Evolutionary conservation across 139 green algal genomes (phyloP), one percentile per base, ranked within the genome.

Genomic region (Picochlorum sp.): DNA sequence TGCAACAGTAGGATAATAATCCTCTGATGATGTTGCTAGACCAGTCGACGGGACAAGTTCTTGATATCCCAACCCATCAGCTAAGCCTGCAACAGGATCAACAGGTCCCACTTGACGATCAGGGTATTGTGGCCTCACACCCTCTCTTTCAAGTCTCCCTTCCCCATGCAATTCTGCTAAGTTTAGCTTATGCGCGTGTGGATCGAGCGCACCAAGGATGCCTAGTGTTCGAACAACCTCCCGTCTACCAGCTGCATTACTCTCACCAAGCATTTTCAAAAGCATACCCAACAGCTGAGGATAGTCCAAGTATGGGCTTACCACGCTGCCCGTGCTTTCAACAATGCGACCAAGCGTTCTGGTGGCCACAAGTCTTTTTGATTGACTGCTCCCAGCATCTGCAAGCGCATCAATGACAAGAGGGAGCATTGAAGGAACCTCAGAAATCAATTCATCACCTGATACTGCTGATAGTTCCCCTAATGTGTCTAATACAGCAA

Each of bases 1-100:
- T 44, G 94, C 91, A 18, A 98, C 87, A 2, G 93, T 96, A 10
- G 94, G 89, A 78, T 97, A 99, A 78, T 95, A 99, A 45, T 99
- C 92, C 52, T 97, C 90, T 47, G 68, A 85, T 59, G 68, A 78
- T 31, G 88, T 87, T 7, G 85, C 77, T 11, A 86, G 62, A 0
- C 78, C 78, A 13, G 70, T 49, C 11, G 68, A 60, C 23, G 74
- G 71, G 24, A 86, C 69, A 49, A 86, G 67, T 58, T 86, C 79
- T 10, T 65, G 62, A 0, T 21, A 23, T 16, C 18, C 51, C 21
- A 23, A 24, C 4, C 52, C 30, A 18, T 15, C 50, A 55, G 21
- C 20, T 9, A 63, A 54, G 20, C 50, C 65, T 24, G 56, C 66
- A 60, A 67, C 47, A 2, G 38, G 30, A 44, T 55, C 37, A 23